Evolutionary conservation across 176 grass and related monocot species (phyloP).

Genomic region (Carex myosuroides): DNA sequence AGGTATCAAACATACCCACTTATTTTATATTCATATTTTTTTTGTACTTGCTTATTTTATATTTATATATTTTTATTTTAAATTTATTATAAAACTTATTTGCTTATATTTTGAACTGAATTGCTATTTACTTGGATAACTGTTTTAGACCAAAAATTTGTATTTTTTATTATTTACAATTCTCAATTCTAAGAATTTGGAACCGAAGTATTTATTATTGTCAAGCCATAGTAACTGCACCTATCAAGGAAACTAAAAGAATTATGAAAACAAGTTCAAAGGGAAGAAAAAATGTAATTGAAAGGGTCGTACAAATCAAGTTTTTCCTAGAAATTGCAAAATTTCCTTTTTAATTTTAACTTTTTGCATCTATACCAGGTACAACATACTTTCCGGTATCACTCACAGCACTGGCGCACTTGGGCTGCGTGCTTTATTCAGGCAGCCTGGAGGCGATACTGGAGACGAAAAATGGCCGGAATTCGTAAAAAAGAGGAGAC

Average conservation of each 20-base stretch:
- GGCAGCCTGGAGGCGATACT: slow-evolving; percentile 72
- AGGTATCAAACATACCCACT: slow-evolving; percentile 4
- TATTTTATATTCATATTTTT: too few relatives aligned
- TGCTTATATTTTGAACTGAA: too few relatives aligned
- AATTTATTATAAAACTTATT: too few relatives aligned
- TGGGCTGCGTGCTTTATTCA: slow-evolving; percentile 88
- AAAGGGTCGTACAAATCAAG: too few relatives aligned
- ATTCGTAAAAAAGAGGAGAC: slow-evolving; percentile 46
- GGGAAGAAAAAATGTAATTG: background rate
- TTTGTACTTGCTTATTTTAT: too few relatives aligned
- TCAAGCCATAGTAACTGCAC: background rate
- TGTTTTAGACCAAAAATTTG: too few relatives aligned
- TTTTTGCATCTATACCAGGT: slow-evolving; percentile 16
- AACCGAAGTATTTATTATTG: background rate
- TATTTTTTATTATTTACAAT: too few relatives aligned
- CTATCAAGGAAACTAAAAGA: background rate
- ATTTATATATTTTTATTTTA: too few relatives aligned
- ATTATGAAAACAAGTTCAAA: background rate
- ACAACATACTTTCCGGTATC: slow-evolving; percentile 83
- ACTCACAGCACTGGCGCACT: slow-evolving; percentile 84
- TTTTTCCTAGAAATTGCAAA: background rate
- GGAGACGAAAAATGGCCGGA: slow-evolving; percentile 57
- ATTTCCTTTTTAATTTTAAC: background rate
- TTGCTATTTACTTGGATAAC: too few relatives aligned
- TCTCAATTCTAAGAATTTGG: too few relatives aligned